A percentile compares a stretch with the other conserved stretches of the same genome.
These are phyloP conservation scores for Sicyos baderoa DNA, from an alignment of 306 rosid genomes.

Conservation along the genomic window DNA sequence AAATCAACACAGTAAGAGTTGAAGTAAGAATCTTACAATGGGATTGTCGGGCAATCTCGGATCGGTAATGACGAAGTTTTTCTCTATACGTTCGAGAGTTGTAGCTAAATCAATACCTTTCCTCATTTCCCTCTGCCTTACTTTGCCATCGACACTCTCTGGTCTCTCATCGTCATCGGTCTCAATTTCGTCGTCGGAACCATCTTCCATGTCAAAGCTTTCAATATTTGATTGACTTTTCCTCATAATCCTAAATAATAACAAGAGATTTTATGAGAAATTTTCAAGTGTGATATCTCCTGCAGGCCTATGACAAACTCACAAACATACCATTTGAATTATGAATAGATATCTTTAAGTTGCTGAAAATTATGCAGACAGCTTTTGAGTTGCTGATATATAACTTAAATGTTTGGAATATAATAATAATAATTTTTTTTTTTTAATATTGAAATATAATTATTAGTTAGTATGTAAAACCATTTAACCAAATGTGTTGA, in stretches of 20 bases:
- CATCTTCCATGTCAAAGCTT: constrained; percentile 34
- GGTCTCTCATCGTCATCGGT: constrained; percentile 46
- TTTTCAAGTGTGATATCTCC: not conserved
- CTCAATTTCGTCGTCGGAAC: constrained; percentile 30
- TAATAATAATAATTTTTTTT: too few relatives aligned
- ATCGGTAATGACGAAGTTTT: constrained; percentile 96
- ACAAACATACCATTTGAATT: not conserved
- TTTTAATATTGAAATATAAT: too few relatives aligned
- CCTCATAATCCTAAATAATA: constrained; percentile 37
- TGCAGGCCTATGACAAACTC: not conserved
- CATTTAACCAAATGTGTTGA: not conserved
- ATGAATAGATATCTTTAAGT: not conserved
- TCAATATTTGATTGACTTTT: constrained; percentile 46
- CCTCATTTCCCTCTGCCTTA: constrained; percentile 66
- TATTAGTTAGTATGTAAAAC: not conserved
- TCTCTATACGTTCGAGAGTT: constrained; percentile 95
- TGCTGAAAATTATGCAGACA: not conserved
- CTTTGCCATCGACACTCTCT: constrained; percentile 46
- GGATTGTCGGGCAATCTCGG: constrained; percentile 98
- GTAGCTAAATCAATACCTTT: constrained; percentile 98
- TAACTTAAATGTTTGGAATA: not conserved
- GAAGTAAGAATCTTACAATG: constrained; percentile 49
- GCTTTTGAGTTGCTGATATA: not conserved
- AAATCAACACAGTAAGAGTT: not conserved
- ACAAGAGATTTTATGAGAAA: constrained; percentile 1